Base-by-base conservation (phyloP, 352 stramenopile species). In the Globisporangium okanoganense region DNA sequence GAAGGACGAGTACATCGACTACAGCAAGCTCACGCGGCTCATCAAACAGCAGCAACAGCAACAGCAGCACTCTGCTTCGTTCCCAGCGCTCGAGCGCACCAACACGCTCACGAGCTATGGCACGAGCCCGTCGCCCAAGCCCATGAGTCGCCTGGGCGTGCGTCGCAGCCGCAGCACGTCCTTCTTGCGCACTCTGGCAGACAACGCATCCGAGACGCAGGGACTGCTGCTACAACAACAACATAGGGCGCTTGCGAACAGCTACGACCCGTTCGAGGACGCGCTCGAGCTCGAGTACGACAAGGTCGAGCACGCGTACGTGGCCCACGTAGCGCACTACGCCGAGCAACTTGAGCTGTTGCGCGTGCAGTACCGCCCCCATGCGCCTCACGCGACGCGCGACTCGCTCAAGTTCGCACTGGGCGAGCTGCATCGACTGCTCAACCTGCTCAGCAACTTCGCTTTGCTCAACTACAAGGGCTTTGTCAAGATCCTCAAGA, bases 401-500 rank as follows among this genome's bases (percentile, higher is more conserved):
- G 87, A 98, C 72, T 98, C 92, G 45, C 92, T 99, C 50, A 93
- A 96, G 64, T 88, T 95, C 50, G 88, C 95, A 35, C 82, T 98
- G 29, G 82, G 90, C n/a, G 94, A 98, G 70, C 77, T 98, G 41
- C 93, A 98, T 72, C 88, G 95, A 3, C 79, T 94, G 47, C 68
- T 96, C 24, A 97, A 98, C 63, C 74, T 98, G 36, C 79, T 99
- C 54, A 77, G 96, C 36, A 99, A 99, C 72, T 99, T 97, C 79
- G 85, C 92, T 29, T 91, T 99, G 62, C 85, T 99, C 56, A 99
- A 99, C 66, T 99, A 98, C 73, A 99, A 96, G 0, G 97, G 88
- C 14, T 98, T 99, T 69, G 83, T 99, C 22, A 99, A 99, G 72
- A 98, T 99, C 64, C 67, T 98, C 31, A 99, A 99, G 70, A 98